Evolutionary conservation across 805 yeast species (phyloP).

Genomic region (Candida stauntonica): DNA sequence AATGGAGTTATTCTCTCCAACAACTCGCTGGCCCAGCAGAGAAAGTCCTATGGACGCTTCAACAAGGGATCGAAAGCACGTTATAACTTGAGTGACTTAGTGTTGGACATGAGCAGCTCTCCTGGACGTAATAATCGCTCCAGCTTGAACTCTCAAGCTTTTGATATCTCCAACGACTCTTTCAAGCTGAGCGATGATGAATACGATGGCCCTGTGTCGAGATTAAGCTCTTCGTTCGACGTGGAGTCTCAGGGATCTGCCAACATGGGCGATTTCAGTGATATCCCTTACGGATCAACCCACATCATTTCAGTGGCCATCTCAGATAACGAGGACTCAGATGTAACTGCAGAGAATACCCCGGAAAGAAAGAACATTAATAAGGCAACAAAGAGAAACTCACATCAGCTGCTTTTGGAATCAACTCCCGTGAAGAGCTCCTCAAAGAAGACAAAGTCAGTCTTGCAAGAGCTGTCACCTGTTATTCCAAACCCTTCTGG

Average conservation of each 20-base stretch:
- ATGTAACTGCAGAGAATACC: conserved; percentile 13
- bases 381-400: conserved; percentile 7
- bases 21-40: conserved; percentile 8
- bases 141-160: conserved; percentile 8
- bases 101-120: conserved; percentile 14
- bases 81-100: conserved; percentile 24
- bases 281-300: conserved; percentile 19
- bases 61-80: conserved; percentile 23
- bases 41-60: conserved; percentile 22
- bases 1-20: conserved; percentile 23
- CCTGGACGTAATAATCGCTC: conserved; percentile 5
- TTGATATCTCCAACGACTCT: conserved; percentile 26
- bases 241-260: conserved; percentile 2
- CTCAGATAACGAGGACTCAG: conserved; percentile 25
- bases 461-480: conserved; percentile 21
- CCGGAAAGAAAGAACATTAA: conserved; percentile 12
- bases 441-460: conserved; percentile 12
- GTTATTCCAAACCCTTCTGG: conserved; percentile 4
- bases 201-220: conserved; percentile 7
- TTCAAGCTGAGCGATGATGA: conserved; percentile 24
- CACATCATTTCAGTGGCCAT: conserved; percentile 23
- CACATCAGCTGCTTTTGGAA: conserved; percentile 6
- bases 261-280: conserved; percentile 16
- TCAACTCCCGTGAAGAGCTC: conserved; percentile 9
- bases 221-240: not conserved